Base-by-base conservation (phyloP, 495 filamentous ascomycete genomes). In the Penicillium tannophilum region DNA sequence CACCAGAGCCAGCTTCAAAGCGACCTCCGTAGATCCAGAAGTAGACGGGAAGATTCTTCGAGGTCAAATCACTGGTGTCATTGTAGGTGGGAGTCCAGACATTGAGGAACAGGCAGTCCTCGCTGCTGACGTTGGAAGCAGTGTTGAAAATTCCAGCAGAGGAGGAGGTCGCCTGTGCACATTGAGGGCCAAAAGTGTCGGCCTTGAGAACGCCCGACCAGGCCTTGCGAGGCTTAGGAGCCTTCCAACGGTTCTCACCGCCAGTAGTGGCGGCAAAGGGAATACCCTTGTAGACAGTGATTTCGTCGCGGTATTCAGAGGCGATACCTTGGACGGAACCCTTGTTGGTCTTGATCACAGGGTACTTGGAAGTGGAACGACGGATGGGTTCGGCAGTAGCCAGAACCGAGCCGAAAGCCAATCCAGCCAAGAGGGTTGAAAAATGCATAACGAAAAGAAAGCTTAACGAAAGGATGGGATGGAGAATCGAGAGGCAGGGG, bases 101-200 rank as follows among this genome's bases (percentile, higher is more conserved):
- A n/a, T 72, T 72, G 28, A 72, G 56, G 55, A 57, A 66, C 44
- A 72, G 55, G 31, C 69, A 72, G 30, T 69, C 67, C 52, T 72
- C 69, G 44, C 67, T 64, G 43, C 62, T 61, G 16, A 52, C 54
- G 12, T 60, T 61, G 52, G 63, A 65, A 19, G 60, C 54, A 17
- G 52, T 64, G 28, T 45, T 31, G 52, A 55, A 55, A 2, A 56
- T 48, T 17, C 54, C 45, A 30, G 55, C 55, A 14, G 55, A 42
- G 55, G 65, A 63, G 8, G 66, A 67, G 55, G 63, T 67, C 14
- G 52, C 54, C 60, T 72, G 66, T n/a, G 64, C 66, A 55, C 69
- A 72, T 2, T 61, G 55, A 19, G 69, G 60, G 7, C 64, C 64
- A 23, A 59, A 69, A 19, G 59, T 16, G 23, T 61, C 63, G 4